phyloP scores from a whole-genome alignment of 345 rosid species.

The Pugionium cornutum region DNA sequence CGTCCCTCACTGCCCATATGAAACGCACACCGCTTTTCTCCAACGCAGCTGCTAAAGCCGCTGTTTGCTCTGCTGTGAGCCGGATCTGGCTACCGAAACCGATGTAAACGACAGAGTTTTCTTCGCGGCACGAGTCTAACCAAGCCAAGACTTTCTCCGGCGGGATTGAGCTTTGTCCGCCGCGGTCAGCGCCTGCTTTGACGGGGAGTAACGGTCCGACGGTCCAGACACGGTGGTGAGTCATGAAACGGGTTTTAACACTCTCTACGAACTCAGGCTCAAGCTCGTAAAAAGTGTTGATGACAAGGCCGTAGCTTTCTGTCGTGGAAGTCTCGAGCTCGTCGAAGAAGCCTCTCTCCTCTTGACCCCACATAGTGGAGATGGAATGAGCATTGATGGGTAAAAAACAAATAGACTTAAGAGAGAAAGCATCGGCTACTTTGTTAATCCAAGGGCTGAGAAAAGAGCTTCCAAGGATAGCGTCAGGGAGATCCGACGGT shows the following conservation, averaged over 20 bases:
- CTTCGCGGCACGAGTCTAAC: conserved; percentile 18
- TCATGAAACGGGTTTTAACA: conserved; percentile 35
- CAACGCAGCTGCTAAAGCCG: conserved; percentile 23
- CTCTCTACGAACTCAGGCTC: conserved; percentile 50
- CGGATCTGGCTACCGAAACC: conserved; percentile 34
- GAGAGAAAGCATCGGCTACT: conserved; percentile 40
- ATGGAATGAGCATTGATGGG: conserved; percentile 32
- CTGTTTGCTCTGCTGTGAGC: conserved; percentile 14
- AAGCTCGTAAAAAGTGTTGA: conserved; percentile 55
- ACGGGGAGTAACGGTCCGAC: conserved; percentile 43
- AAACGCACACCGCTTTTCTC: conserved; percentile 30
- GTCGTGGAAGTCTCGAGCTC: conserved; percentile 40
- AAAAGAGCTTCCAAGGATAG: conserved; percentile 62
- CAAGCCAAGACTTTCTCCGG: conserved; percentile 26
- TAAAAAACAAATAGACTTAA: conserved; percentile 42
- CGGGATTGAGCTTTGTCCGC: conserved; percentile 23
- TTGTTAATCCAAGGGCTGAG: conserved; percentile 64
- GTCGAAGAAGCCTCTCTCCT: conserved; percentile 40
- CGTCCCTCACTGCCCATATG: conserved; percentile 31
- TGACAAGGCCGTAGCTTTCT: conserved; percentile 55
- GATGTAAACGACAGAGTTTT: conserved; percentile 31
- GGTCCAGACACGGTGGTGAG: conserved; percentile 45
- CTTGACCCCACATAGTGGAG: conserved; percentile 18
- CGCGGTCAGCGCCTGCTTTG: conserved; percentile 20
- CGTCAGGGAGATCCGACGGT: conserved; percentile 48